Evolutionary conservation across 2,329 filamentous ascomycete genomes (phyloP).

Genomic region (Hypoxylon sp.): DNA sequence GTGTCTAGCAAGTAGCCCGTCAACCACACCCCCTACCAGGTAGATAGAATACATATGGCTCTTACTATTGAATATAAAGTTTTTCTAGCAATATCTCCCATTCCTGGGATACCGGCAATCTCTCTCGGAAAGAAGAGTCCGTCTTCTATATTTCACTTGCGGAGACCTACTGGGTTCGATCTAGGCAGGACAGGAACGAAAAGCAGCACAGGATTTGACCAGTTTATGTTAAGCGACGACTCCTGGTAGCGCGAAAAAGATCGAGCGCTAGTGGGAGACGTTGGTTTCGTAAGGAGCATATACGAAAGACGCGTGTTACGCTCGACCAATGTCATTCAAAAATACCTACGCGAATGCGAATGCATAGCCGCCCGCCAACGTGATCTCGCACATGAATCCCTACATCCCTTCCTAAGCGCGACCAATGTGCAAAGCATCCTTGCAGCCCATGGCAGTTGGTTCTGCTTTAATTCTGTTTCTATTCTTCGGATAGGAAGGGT

Average conservation of each 20-base stretch:
- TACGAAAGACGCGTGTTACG: background rate
- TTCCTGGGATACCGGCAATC: too few relatives aligned
- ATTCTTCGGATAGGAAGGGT: background rate
- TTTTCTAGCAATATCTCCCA: background rate
- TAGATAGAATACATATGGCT: too few relatives aligned
- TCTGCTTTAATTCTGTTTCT: background rate
- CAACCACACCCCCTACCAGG: too few relatives aligned
- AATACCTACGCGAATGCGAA: background rate
- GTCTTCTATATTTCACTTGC: background rate
- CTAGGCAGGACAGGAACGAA: background rate
- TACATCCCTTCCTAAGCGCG: background rate
- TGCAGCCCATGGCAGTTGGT: background rate
- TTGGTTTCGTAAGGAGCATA: background rate
- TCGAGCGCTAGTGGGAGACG: background rate
- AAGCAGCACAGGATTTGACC: background rate
- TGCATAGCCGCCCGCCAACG: conserved; percentile 12
- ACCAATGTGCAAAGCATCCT: background rate
- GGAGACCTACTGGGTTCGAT: background rate
- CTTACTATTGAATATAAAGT: too few relatives aligned
- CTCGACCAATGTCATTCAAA: background rate
- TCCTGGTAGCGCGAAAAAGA: background rate
- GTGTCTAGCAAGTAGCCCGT: too few relatives aligned
- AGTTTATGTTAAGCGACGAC: background rate
- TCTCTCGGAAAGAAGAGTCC: background rate
- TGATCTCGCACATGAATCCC: conserved; percentile 1